These are phyloP conservation scores for Protomyces arabidopsidicola DNA, from an alignment of 1,139 yeast species.

Conservation along the genomic window DNA sequence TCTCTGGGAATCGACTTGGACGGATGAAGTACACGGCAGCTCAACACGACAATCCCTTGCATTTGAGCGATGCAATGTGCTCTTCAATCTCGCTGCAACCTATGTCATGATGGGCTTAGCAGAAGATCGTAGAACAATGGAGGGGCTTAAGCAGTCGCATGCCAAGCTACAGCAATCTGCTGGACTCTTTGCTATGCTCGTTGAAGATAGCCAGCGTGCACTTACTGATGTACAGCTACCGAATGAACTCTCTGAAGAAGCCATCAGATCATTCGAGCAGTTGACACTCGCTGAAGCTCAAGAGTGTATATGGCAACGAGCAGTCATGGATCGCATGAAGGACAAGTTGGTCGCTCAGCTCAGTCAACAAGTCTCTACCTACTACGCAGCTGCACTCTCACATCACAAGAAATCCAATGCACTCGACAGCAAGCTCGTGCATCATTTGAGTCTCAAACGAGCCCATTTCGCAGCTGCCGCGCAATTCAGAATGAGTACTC, in stretches of 20 bases:
- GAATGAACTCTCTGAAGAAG: constrained; percentile 46
- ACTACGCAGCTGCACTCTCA: constrained; percentile 49
- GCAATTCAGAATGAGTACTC: constrained; percentile 55
- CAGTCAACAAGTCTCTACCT: constrained; percentile 57
- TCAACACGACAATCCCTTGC: constrained; percentile 42
- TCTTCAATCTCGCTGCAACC: constrained; percentile 65
- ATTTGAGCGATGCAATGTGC: constrained; percentile 58
- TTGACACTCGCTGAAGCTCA: constrained; percentile 81
- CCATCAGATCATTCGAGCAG: constrained; percentile 45
- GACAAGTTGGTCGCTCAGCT: constrained; percentile 61
- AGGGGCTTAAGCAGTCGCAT: constrained; percentile 61
- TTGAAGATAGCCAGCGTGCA: constrained; percentile 35
- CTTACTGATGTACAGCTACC: constrained; percentile 37
- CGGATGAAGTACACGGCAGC: neutral
- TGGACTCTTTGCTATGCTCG: constrained; percentile 50
- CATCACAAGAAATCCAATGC: constrained; percentile 2
- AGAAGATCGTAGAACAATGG: constrained; percentile 47
- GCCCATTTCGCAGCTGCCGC: constrained; percentile 69
- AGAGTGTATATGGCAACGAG: constrained; percentile 77
- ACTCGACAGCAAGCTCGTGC: constrained; percentile 51
- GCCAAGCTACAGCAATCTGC: constrained; percentile 62
- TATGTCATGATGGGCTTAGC: constrained; percentile 54
- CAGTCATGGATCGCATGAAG: constrained; percentile 53
- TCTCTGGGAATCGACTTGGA: neutral
- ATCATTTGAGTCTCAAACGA: constrained; percentile 55